Evolutionary conservation across 1,284 basidiomycete species (phyloP).

Genomic region (Anthracocystis panici-leucophaei): DNA sequence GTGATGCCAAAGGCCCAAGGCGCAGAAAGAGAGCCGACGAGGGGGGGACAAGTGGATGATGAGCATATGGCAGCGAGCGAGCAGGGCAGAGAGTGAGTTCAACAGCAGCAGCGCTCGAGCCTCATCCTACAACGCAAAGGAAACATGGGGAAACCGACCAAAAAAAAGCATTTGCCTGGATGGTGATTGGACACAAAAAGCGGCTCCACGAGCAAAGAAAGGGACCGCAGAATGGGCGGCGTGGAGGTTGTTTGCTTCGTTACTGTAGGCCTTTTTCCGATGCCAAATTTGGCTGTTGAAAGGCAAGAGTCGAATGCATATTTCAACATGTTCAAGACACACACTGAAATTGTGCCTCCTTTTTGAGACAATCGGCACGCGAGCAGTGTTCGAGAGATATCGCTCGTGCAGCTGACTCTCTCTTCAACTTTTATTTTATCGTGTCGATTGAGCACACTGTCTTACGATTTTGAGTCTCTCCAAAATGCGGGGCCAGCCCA

Average conservation of each 20-base stretch:
- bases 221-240: not conserved
- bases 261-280: not conserved
- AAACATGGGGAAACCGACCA: constrained; percentile 4
- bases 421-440: not conserved
- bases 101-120: constrained; percentile 7
- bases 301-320: not conserved
- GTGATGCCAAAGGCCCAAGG: constrained; percentile 5
- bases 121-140: not conserved
- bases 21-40: not conserved
- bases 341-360: not conserved
- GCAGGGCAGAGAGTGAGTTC: too few relatives aligned
- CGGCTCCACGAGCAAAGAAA: not conserved
- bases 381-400: not conserved
- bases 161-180: not conserved
- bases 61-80: not conserved
- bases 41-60: not conserved
- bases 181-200: constrained; percentile 1
- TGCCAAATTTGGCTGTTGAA: not conserved
- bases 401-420: not conserved
- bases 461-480: not conserved
- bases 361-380: not conserved
- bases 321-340: constrained; percentile 1
- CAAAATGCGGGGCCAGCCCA: too few relatives aligned
- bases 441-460: too few relatives aligned
- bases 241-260: not conserved